A percentile compares a stretch with the other conserved stretches of the same genome.
phyloP scores from a whole-genome alignment of 306 rosid genomes.

The Hippophae gyantsensis region DNA sequence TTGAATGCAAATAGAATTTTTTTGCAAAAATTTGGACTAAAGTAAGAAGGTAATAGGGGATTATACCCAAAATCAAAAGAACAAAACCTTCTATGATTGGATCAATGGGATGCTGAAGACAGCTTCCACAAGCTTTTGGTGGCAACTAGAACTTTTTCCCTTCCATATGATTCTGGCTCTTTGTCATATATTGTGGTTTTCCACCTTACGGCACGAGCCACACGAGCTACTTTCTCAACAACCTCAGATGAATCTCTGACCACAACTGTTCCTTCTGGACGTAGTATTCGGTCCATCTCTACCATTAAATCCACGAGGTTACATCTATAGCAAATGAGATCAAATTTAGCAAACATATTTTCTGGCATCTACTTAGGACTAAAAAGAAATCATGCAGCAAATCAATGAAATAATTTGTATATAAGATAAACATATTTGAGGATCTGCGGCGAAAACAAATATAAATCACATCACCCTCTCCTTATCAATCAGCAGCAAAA shows the following conservation, averaged over 20 bases:
- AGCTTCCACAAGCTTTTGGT: slow-evolving; percentile 14
- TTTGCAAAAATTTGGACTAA: too few relatives aligned
- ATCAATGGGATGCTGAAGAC: too few relatives aligned
- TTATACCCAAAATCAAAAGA: too few relatives aligned
- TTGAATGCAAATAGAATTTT: too few relatives aligned
- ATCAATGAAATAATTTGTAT: too few relatives aligned
- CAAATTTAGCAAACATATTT: neutral
- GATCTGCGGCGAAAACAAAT: too few relatives aligned
- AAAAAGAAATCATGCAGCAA: too few relatives aligned
- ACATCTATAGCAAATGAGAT: slow-evolving; percentile 42
- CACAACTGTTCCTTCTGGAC: slow-evolving; percentile 83
- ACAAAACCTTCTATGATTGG: too few relatives aligned
- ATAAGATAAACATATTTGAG: too few relatives aligned
- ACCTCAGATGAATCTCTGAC: slow-evolving; percentile 74
- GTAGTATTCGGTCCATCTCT: slow-evolving; percentile 81
- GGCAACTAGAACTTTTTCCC: slow-evolving; percentile 71
- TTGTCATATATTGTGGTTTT: slow-evolving; percentile 43
- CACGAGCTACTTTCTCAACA: slow-evolving; percentile 58
- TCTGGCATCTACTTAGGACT: neutral
- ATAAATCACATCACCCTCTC: too few relatives aligned
- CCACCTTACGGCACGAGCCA: slow-evolving; percentile 75
- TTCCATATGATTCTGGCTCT: slow-evolving; percentile 68
- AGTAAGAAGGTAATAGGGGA: too few relatives aligned
- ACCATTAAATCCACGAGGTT: slow-evolving; percentile 89
- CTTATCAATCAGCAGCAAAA: too few relatives aligned